Percentiles rank a stretch among this genome's conserved stretches.
These are phyloP conservation scores for Aspergillus thermomutatus DNA, from an alignment of 2,329 filamentous ascomycete genomes.

Conservation along the genomic window DNA sequence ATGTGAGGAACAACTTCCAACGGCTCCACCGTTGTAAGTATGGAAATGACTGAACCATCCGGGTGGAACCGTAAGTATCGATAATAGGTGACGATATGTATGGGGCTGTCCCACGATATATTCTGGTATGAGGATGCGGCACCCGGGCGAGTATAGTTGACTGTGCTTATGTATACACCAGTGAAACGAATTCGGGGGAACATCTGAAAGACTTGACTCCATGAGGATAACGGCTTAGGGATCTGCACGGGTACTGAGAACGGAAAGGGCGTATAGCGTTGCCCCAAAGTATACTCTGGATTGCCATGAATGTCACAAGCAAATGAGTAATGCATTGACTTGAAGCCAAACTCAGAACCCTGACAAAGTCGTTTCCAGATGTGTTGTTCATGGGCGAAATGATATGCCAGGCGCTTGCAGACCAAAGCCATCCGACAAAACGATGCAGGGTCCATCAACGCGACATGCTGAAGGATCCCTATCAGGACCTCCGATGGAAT, in stretches of 20 bases:
- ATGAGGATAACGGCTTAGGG: slow-evolving; percentile 47
- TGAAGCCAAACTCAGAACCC: slow-evolving; percentile 71
- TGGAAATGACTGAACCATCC: slow-evolving; percentile 76
- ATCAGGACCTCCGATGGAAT: slow-evolving; percentile 82
- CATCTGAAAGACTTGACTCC: slow-evolving; percentile 69
- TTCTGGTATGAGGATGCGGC: slow-evolving; percentile 64
- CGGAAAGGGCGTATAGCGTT: slow-evolving; percentile 37
- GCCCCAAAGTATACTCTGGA: slow-evolving; percentile 29
- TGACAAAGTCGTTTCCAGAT: slow-evolving; percentile 80
- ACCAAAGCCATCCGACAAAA: slow-evolving; percentile 74
- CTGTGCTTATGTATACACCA: slow-evolving; percentile 92
- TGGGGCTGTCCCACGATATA: slow-evolving; percentile 73
- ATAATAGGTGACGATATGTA: slow-evolving; percentile 97
- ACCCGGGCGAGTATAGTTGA: slow-evolving; percentile 88
- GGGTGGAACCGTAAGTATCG: slow-evolving; percentile 94
- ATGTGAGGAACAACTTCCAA: slow-evolving; percentile 83
- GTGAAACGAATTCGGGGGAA: slow-evolving; percentile 90
- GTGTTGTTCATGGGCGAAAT: slow-evolving; percentile 76
- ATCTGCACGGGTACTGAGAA: slow-evolving; percentile 25
- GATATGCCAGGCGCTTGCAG: slow-evolving; percentile 81
- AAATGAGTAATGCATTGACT: slow-evolving; percentile 78
- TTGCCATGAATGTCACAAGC: slow-evolving; percentile 57
- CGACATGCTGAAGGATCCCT: slow-evolving; percentile 73
- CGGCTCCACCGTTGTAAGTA: slow-evolving; percentile 79
- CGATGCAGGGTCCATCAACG: slow-evolving; percentile 69